Conservation (phyloP, 1,139 yeast genomes). For the Blastobotrys illinoisensis region DNA sequence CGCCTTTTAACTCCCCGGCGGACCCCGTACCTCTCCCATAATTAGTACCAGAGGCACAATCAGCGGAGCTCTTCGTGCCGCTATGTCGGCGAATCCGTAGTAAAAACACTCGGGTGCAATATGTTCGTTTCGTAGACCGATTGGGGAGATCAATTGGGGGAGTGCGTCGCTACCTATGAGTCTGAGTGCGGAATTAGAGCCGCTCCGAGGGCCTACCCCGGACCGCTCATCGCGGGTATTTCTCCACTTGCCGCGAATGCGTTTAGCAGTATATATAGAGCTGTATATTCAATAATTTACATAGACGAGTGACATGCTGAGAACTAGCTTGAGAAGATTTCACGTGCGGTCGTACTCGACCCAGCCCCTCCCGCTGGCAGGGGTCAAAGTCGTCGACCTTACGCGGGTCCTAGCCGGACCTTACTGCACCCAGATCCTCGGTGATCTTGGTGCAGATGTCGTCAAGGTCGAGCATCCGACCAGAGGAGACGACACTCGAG, state of each 20-base stretch:
- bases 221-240: background rate
- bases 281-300: background rate
- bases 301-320: background rate
- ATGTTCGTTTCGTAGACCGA: background rate
- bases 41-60: no score
- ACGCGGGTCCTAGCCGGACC: constrained; percentile 43
- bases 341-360: background rate
- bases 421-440: constrained; percentile 38
- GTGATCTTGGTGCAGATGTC: constrained; percentile 41
- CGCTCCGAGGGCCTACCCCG: background rate
- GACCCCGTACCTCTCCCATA: background rate
- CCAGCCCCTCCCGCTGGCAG: constrained; percentile 28
- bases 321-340: background rate
- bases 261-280: background rate
- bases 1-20: background rate
- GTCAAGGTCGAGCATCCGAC: constrained; percentile 40
- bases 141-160: background rate
- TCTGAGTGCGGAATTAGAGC: background rate
- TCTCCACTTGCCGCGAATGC: background rate
- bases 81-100: no score
- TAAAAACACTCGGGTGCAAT: no score
- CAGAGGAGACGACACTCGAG: constrained; percentile 42
- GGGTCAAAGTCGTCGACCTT: constrained; percentile 36
- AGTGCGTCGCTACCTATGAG: background rate
- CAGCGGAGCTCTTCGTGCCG: no score